These are phyloP conservation scores for Salix arbutifolia DNA, from an alignment of 345 rosid species.

Conservation along the genomic window DNA sequence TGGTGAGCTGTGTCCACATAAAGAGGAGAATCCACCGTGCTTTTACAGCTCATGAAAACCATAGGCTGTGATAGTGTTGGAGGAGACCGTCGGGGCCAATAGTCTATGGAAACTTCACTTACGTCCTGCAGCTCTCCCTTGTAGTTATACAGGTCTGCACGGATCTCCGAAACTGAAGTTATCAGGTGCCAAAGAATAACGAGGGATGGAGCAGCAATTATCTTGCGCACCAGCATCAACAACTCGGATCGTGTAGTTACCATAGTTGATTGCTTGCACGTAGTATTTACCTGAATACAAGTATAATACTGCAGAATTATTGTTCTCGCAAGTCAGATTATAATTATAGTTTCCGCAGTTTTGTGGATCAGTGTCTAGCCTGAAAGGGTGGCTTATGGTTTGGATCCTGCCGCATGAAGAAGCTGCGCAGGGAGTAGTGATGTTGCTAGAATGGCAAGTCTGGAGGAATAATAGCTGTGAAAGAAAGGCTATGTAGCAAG, in stretches of 20 bases:
- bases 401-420: constrained; percentile 27
- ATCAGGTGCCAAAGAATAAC: neutral
- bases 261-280: constrained; percentile 14
- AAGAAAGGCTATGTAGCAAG: neutral
- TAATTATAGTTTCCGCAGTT: neutral
- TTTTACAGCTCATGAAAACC: constrained; percentile 7
- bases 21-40: neutral
- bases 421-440: neutral
- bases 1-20: constrained; percentile 1
- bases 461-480: neutral
- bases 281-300: constrained; percentile 12
- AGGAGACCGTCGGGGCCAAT: no score
- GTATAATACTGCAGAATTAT: constrained; percentile 12
- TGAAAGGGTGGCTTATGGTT: constrained; percentile 28
- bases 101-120: no score
- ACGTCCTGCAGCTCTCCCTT: no score
- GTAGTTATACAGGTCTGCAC: neutral
- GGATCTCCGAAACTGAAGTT: constrained; percentile 3
- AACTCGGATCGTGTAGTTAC: constrained; percentile 2
- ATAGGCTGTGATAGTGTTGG: neutral
- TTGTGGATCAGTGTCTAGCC: constrained; percentile 11
- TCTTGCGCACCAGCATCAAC: neutral
- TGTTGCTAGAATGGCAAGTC: neutral
- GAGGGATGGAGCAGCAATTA: constrained; percentile 16
- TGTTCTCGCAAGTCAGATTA: constrained; percentile 22